These are phyloP conservation scores for Melaleuca quinquenervia DNA, from an alignment of 345 rosid species.

Conservation along the genomic window DNA sequence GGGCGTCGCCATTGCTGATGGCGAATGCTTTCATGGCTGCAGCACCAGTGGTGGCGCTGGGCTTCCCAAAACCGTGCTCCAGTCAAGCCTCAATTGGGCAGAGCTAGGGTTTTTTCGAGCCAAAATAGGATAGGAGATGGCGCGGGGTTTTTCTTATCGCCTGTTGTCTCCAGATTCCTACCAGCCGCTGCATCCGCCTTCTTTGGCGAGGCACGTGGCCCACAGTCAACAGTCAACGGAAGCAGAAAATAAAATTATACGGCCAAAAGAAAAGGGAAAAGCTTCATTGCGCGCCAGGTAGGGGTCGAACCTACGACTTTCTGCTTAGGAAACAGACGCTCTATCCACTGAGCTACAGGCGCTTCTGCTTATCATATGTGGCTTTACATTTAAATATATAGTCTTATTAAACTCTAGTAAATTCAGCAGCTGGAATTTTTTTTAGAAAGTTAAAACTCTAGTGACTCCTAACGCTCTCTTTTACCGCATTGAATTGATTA, in stretches of 20 bases:
- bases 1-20: conserved; percentile 27
- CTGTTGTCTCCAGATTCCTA: background rate
- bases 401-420: too few relatives aligned
- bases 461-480: too few relatives aligned
- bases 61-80: background rate
- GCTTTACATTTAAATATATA: too few relatives aligned
- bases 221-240: background rate
- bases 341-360: conserved; percentile 99
- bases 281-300: conserved; percentile 49
- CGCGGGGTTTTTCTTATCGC: background rate
- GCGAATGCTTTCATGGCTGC: conserved; percentile 40
- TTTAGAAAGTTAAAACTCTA: too few relatives aligned
- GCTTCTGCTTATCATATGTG: too few relatives aligned
- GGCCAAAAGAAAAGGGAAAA: fast-evolving
- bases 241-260: background rate
- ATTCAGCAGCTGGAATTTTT: too few relatives aligned
- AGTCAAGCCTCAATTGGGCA: background rate
- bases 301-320: conserved; percentile 94
- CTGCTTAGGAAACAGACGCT: conserved; percentile 99
- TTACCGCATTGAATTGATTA: too few relatives aligned
- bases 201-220: background rate
- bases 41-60: background rate
- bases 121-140: background rate
- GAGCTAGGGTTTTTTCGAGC: background rate
- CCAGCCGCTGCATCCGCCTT: background rate